These are phyloP conservation scores for Colletotrichum sp. DNA, from an alignment of 2,329 filamentous ascomycete genomes.

Conservation along the genomic window DNA sequence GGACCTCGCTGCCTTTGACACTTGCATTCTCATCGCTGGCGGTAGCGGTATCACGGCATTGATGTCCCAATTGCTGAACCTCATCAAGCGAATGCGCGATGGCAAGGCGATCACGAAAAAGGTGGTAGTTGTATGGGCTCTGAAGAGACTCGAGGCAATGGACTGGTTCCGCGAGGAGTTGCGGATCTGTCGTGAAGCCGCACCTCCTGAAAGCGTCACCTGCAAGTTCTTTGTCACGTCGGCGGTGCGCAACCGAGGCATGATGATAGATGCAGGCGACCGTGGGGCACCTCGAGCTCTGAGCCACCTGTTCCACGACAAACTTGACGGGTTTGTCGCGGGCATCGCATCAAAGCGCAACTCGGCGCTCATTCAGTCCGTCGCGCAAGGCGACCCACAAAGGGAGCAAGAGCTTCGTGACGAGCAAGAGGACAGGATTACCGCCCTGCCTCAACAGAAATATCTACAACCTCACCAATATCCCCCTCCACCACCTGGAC, in stretches of 20 bases:
- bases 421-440: slow-evolving; percentile 85
- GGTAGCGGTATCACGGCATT: slow-evolving; percentile 94
- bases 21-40: slow-evolving; percentile 90
- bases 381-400: slow-evolving; percentile 80
- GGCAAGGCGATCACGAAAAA: slow-evolving; percentile 91
- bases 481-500: slow-evolving; percentile 32
- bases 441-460: slow-evolving; percentile 75
- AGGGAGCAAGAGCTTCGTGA: slow-evolving; percentile 78
- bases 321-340: slow-evolving; percentile 85
- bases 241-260: slow-evolving; percentile 59
- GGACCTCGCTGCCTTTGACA: slow-evolving; percentile 89
- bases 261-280: slow-evolving; percentile 28
- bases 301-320: slow-evolving; percentile 81
- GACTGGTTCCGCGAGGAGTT: slow-evolving; percentile 98
- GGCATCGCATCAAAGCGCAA: slow-evolving; percentile 87
- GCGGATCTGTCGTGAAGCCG: slow-evolving; percentile 87
- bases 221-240: slow-evolving; percentile 96
- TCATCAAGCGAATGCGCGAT: slow-evolving; percentile 97
- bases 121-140: slow-evolving; percentile 91
- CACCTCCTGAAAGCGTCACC: slow-evolving; percentile 85
- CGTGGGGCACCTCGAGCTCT: slow-evolving; percentile 66
- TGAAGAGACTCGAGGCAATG: slow-evolving; percentile 91
- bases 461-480: slow-evolving; percentile 61
- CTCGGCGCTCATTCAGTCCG: slow-evolving; percentile 81
- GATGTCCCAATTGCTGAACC: slow-evolving; percentile 86